phyloP scores from a whole-genome alignment of 441 rosid genomes.

The Croton laevigatus region DNA sequence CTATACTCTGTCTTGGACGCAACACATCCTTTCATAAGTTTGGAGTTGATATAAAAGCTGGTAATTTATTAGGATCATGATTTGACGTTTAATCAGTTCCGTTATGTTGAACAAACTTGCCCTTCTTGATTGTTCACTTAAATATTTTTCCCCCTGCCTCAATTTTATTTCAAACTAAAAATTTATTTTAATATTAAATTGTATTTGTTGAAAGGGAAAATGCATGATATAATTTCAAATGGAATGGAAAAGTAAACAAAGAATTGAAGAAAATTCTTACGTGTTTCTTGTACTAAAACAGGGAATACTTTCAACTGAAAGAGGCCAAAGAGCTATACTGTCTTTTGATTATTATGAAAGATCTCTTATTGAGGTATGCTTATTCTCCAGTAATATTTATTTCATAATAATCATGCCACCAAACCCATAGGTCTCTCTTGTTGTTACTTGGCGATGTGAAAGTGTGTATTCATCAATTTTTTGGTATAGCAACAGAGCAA shows the following conservation, averaged over 20 bases:
- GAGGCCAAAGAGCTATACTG: slow-evolving; percentile 68
- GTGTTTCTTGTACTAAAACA: slow-evolving; percentile 28
- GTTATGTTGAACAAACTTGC: no score
- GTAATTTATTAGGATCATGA: not conserved
- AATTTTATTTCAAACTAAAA: not conserved
- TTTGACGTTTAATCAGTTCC: no score
- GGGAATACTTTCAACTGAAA: slow-evolving; percentile 98
- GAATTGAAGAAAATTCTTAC: slow-evolving; percentile 2
- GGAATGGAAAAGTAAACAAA: not conserved
- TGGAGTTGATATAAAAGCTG: not conserved
- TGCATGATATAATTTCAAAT: not conserved
- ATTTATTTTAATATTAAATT: not conserved
- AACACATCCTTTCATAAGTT: not conserved
- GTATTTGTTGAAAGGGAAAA: not conserved
- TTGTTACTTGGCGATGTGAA: not conserved
- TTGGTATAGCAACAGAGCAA: not conserved
- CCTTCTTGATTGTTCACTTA: not conserved
- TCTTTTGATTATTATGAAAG: slow-evolving; percentile 72
- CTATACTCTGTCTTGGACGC: slow-evolving; percentile 1
- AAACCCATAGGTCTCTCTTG: not conserved
- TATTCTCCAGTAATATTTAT: slow-evolving; percentile 20
- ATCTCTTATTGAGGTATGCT: slow-evolving; percentile 77
- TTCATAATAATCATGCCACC: not conserved
- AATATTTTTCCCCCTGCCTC: not conserved
- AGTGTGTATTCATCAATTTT: not conserved